These are phyloP conservation scores for Coemansia umbellata DNA, from an alignment of 192 early-diverging fungal species.

Conservation along the genomic window DNA sequence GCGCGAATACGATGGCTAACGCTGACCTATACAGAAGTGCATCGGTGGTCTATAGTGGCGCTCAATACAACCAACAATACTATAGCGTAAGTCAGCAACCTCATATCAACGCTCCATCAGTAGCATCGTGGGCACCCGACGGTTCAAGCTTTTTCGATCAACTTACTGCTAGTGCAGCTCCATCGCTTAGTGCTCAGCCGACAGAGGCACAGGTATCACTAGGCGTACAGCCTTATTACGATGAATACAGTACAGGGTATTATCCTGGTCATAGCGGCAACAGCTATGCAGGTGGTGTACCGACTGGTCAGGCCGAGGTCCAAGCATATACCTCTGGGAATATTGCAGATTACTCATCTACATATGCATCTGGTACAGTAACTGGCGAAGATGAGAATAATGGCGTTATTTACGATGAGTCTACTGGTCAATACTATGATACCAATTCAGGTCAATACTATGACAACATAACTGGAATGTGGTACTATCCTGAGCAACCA, in stretches of 20 bases:
- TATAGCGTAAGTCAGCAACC: conserved; percentile 5
- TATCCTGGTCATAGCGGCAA: too few relatives aligned
- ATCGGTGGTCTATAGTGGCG: conserved; percentile 34
- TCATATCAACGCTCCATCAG: neutral
- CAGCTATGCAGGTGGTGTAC: too few relatives aligned
- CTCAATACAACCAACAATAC: conserved; percentile 15
- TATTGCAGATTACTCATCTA: too few relatives aligned
- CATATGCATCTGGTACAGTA: neutral
- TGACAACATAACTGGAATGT: conserved; percentile 28
- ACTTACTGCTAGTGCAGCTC: conserved; percentile 1
- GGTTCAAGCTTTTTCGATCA: conserved; percentile 31
- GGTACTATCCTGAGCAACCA: conserved; percentile 40
- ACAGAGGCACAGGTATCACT: too few relatives aligned
- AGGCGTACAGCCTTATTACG: too few relatives aligned
- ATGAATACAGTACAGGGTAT: too few relatives aligned
- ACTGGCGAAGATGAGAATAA: neutral
- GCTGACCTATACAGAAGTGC: conserved; percentile 35
- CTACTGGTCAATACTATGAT: conserved; percentile 43
- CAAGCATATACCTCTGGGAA: too few relatives aligned
- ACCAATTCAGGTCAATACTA: conserved; percentile 45
- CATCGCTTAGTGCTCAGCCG: neutral
- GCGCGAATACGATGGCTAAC: neutral
- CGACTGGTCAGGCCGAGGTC: too few relatives aligned
- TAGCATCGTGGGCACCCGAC: neutral
- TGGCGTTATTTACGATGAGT: conserved; percentile 33